phyloP scores from a whole-genome alignment of 2,329 filamentous ascomycete genomes.

The Helotiales sp. region DNA sequence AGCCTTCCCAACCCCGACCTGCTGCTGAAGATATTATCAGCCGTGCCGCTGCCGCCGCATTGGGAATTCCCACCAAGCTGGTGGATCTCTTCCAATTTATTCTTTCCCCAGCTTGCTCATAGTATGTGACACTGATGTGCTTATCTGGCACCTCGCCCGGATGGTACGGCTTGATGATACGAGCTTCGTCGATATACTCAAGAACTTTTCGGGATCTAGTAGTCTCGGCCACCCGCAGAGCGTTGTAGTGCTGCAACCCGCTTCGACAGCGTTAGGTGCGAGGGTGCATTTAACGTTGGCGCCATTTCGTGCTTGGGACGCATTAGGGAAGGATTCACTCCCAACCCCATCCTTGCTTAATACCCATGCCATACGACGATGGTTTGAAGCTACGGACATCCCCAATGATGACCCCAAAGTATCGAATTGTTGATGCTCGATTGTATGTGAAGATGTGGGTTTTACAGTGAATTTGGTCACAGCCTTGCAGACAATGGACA shows the following conservation, averaged over 20 bases:
- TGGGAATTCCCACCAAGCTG: not conserved
- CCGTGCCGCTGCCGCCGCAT: not conserved
- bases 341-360: not conserved
- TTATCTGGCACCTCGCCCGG: not conserved
- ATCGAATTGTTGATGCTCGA: not conserved
- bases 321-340: not conserved
- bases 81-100: not conserved
- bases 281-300: not conserved
- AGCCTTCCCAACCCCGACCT: not conserved
- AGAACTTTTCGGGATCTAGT: not conserved
- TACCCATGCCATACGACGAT: not conserved
- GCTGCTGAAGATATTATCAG: not conserved
- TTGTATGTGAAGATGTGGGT: not conserved
- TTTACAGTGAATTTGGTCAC: not conserved
- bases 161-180: not conserved
- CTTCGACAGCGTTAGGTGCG: not conserved
- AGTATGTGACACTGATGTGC: not conserved
- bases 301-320: not conserved
- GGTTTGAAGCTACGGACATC: constrained; percentile 5
- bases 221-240: not conserved
- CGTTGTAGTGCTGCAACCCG: not conserved
- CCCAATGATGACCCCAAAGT: not conserved
- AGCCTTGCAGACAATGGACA: not conserved
- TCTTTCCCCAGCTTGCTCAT: not conserved
- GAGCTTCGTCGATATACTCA: not conserved